phyloP scores from a whole-genome alignment of 495 filamentous ascomycete species.

The Penicillium argentinense region DNA sequence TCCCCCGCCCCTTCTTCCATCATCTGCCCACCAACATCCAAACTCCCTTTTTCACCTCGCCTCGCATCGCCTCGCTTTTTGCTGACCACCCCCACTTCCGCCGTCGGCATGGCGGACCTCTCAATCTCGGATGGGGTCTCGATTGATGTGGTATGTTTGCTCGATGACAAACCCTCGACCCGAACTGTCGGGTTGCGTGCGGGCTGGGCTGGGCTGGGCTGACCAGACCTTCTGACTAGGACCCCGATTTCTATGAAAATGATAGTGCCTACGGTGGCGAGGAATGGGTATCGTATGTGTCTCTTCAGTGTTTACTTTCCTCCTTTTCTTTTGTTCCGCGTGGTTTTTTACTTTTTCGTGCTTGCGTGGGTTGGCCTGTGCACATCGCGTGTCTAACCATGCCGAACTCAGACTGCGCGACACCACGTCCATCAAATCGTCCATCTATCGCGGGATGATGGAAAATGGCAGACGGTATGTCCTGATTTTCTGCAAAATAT shows the following conservation, averaged over 20 bases:
- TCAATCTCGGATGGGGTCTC: conserved; percentile 1
- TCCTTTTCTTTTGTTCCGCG: background rate
- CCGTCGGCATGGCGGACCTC: conserved; percentile 1
- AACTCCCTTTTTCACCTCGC: background rate
- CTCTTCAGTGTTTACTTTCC: background rate
- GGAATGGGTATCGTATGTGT: background rate
- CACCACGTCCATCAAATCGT: conserved; percentile 20
- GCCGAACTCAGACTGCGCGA: conserved; percentile 2
- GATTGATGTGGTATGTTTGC: conserved; percentile 2
- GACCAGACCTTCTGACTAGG: background rate
- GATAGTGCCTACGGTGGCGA: conserved; percentile 1
- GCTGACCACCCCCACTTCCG: background rate
- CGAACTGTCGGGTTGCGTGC: background rate
- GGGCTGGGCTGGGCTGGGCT: background rate
- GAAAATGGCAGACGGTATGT: conserved; percentile 23
- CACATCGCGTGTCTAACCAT: conserved; percentile 1
- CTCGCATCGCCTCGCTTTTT: background rate
- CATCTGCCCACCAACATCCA: background rate
- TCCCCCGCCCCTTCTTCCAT: background rate
- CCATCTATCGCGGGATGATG: conserved; percentile 15
- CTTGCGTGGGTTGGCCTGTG: background rate
- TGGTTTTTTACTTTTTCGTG: background rate
- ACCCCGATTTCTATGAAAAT: conserved; percentile 1
- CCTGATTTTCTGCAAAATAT: background rate
- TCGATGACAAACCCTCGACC: background rate